Conservation (phyloP, 768 basidiomycete genomes). For the Grammothele lineata region DNA sequence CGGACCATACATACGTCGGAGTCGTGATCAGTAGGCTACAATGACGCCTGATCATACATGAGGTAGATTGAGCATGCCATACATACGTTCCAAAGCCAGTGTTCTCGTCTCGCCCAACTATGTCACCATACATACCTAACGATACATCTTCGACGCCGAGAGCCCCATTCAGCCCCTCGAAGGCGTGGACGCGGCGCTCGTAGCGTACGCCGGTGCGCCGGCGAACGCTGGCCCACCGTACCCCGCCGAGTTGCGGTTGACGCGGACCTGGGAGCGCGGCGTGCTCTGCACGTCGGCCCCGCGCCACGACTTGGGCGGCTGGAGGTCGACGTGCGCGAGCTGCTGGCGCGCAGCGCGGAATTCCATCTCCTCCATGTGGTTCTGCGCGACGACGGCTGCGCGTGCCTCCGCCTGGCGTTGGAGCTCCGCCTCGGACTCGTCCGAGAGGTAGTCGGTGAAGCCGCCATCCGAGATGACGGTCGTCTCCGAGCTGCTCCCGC, state of each 20-base stretch:
- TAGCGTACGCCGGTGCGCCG: slow-evolving; percentile 1
- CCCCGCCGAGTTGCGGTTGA: slow-evolving; percentile 1
- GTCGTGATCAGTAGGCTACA: slow-evolving; percentile 11
- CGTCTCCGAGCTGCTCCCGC: slow-evolving; percentile 59
- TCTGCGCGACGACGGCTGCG: slow-evolving; percentile 75
- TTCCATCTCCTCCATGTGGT: slow-evolving; percentile 73
- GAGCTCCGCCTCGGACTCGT: slow-evolving; percentile 86
- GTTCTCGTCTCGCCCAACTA: slow-evolving; percentile 4
- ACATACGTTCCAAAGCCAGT: slow-evolving; percentile 10
- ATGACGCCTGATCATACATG: slow-evolving; percentile 15
- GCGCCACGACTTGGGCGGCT: slow-evolving; percentile 76
- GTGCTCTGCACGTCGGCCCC: slow-evolving; percentile 26
- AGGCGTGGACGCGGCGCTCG: slow-evolving; percentile 11
- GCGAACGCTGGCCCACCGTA: slow-evolving; percentile 11
- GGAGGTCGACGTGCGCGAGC: slow-evolving; percentile 68
- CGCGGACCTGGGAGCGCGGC: slow-evolving; percentile 16
- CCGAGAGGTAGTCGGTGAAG: slow-evolving; percentile 89
- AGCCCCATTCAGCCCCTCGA: slow-evolving; percentile 15
- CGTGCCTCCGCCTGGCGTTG: slow-evolving; percentile 82
- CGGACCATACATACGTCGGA: slow-evolving; percentile 13
- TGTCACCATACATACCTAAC: background rate
- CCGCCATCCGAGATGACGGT: slow-evolving; percentile 84
- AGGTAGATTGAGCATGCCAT: slow-evolving; percentile 11
- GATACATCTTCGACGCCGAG: slow-evolving; percentile 4
- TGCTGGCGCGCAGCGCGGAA: slow-evolving; percentile 79